Conservation (phyloP, 2,329 filamentous ascomycete species). For the Sarocladium strictum region DNA sequence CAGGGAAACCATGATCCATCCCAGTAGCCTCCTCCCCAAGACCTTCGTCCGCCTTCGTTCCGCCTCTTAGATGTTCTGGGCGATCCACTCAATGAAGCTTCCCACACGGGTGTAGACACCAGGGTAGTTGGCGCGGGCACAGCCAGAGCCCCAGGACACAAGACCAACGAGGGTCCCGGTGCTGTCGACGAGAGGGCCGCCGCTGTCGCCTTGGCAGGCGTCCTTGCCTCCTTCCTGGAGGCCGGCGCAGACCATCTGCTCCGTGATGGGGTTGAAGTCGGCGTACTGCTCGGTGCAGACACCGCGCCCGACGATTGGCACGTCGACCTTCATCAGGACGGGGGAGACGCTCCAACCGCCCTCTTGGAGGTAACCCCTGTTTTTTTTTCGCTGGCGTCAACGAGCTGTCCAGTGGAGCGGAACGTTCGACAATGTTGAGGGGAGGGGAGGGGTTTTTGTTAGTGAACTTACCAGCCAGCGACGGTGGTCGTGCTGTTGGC, state of each 20-base stretch:
- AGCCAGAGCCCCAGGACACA: slow-evolving; percentile 26
- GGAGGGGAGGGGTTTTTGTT: neutral
- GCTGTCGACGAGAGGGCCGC: slow-evolving; percentile 23
- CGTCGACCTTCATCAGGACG: slow-evolving; percentile 23
- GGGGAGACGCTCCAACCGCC: slow-evolving; percentile 11
- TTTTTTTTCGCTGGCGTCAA: no score
- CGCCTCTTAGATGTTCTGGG: slow-evolving; percentile 13
- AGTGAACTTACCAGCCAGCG: slow-evolving; percentile 21
- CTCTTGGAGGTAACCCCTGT: slow-evolving; percentile 13
- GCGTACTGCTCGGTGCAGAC: slow-evolving; percentile 20
- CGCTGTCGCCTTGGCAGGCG: slow-evolving; percentile 26
- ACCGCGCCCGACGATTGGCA: slow-evolving; percentile 22
- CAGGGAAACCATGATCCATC: no score
- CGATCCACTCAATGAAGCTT: slow-evolving; percentile 19
- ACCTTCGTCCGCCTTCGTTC: no score
- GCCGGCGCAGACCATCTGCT: slow-evolving; percentile 26
- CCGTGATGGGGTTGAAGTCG: slow-evolving; percentile 16
- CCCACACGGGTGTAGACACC: slow-evolving; percentile 26
- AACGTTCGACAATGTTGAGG: neutral
- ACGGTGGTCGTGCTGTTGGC: slow-evolving; percentile 15
- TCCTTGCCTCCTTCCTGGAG: slow-evolving; percentile 20
- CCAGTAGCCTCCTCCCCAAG: neutral
- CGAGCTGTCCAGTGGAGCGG: no score
- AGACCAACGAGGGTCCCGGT: slow-evolving; percentile 18
- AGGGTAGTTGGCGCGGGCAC: slow-evolving; percentile 18